Base-by-base conservation (phyloP, 352 stramenopile species). In the Bremia lactucae region DNA sequence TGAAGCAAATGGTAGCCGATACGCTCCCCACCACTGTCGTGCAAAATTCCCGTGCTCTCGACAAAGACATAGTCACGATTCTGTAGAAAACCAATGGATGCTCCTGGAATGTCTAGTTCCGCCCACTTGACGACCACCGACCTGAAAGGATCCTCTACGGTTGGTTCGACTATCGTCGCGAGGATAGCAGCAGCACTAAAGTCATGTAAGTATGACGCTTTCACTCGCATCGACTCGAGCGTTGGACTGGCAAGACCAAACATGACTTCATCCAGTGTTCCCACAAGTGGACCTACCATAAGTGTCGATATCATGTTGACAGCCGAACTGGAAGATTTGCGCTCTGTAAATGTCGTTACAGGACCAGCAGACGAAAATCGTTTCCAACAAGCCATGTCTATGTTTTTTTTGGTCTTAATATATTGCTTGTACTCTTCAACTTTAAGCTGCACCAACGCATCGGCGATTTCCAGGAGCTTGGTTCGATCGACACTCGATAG, bases 1-100 rank as follows among this genome's bases (percentile, higher is more conserved):
- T 59, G 50, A 13, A 59, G 20, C 3, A 53, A 14, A 8, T 59
- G 50, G 26, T 53, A 59, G 6, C 50, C 50, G 1, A 59, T 39
- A 13, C 44, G 37, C 7, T 59, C 50, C 3, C 43, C 50, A 10
- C 40, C 42, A 2, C 42, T 29, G 1, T 42, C 4, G 2, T 10
- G 3, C 19, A 52, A 1, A 33, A 45, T 48, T 2, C 50, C 42
- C 6, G 43, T 59, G 13, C 43, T 49, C 26, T 59, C 50, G 1
- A 59, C 4, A 20, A 43, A 50, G 2, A 50, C 20, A 3, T 28
- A 40, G 35, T 40, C 18, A 4, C 35, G 35, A 23, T 40, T 40
- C 15, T 18, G 31, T 5, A 37, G 15, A n/a, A 24, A 8, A 11
- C 31, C 31, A 23, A 37, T 37, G 10, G 31, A 37, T 1, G 31